Evolutionary conservation across 2,329 filamentous ascomycete species (phyloP).

Genomic region (Talaromyces sp.): DNA sequence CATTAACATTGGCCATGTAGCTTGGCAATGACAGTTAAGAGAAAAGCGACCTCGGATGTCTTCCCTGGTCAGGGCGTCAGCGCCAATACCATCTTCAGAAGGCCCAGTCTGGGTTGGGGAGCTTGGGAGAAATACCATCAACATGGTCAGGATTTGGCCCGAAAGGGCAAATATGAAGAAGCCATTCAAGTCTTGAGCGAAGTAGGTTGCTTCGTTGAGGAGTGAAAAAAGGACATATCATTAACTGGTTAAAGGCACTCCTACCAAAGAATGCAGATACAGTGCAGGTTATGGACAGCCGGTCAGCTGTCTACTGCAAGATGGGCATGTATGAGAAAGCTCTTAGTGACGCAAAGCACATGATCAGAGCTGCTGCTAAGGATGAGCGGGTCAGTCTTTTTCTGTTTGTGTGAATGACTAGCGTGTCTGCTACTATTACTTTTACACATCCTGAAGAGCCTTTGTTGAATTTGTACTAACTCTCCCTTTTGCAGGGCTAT

Average conservation of each 20-base stretch:
- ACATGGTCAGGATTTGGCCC: conserved; percentile 44
- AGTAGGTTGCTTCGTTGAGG: conserved; percentile 25
- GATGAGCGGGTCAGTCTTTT: conserved; percentile 45
- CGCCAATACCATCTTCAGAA: conserved; percentile 2
- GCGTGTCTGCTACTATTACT: not conserved
- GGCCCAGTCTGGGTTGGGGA: conserved; percentile 16
- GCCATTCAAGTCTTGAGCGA: conserved; percentile 43
- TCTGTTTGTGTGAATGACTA: not conserved
- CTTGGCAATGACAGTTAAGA: conserved; percentile 11
- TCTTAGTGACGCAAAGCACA: conserved; percentile 55
- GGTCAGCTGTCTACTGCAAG: conserved; percentile 55
- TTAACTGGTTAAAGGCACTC: conserved; percentile 32
- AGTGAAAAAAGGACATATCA: not conserved
- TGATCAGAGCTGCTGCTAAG: conserved; percentile 51
- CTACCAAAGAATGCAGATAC: conserved; percentile 30
- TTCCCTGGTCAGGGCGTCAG: not conserved
- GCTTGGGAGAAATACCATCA: conserved; percentile 31
- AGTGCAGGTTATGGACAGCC: conserved; percentile 51
- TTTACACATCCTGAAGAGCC: not conserved
- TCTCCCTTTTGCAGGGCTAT: conserved; percentile 45
- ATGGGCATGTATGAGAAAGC: conserved; percentile 50
- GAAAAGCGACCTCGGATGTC: not conserved
- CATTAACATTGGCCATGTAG: not conserved
- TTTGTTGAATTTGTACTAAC: not conserved
- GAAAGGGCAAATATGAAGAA: conserved; percentile 40